Conservation (phyloP, 306 rosid genomes). For the Herpetospermum pedunculosum region DNA sequence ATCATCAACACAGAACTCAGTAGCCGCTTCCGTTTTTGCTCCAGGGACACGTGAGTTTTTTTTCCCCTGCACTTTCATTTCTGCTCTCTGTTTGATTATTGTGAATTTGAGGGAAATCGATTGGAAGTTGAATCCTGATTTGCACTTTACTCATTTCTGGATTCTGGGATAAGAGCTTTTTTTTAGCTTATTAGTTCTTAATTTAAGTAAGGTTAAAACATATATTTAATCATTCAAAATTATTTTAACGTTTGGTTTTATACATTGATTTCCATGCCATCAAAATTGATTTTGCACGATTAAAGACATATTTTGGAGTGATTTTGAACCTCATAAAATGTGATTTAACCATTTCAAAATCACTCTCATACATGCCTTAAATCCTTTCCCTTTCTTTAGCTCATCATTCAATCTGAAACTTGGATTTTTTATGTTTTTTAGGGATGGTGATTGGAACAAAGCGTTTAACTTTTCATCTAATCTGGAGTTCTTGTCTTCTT, state of each 20-base stretch:
- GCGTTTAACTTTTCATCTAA: constrained; percentile 77
- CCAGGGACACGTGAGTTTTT: constrained; percentile 58
- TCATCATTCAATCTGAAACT: not conserved
- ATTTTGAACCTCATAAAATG: too few species aligned
- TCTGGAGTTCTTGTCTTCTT: constrained; percentile 67
- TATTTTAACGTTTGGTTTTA: too few species aligned
- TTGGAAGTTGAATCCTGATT: not conserved
- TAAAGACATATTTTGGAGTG: too few species aligned
- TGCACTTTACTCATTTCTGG: not conserved
- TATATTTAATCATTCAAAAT: too few species aligned
- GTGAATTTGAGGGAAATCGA: not conserved
- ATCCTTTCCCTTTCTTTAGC: not conserved
- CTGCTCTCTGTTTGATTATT: not conserved
- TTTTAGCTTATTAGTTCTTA: not conserved
- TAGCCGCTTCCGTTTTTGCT: constrained; percentile 51
- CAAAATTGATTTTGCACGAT: too few species aligned
- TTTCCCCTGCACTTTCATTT: not conserved
- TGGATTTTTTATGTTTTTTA: constrained; percentile 23
- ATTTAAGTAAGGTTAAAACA: too few species aligned
- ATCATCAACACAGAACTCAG: constrained; percentile 36
- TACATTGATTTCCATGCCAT: too few species aligned
- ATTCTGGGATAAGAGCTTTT: not conserved
- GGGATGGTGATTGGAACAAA: constrained; percentile 82
- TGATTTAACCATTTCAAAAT: too few species aligned
- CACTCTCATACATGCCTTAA: too few species aligned